phyloP scores from a whole-genome alignment of 1,139 yeast species.

The Lodderomyces theae region DNA sequence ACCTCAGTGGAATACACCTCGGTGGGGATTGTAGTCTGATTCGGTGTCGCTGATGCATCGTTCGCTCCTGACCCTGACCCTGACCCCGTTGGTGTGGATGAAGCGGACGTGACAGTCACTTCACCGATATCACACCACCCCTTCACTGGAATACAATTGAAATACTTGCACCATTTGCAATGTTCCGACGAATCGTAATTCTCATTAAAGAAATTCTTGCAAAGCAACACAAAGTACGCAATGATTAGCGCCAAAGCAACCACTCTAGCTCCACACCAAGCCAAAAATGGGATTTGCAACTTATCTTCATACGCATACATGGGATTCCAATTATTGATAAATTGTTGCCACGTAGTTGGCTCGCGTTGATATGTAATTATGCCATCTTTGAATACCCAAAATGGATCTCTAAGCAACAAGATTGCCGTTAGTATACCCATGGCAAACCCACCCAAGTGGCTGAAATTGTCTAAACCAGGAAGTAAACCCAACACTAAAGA shows the following conservation, averaged over 20 bases:
- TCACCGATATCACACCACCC: slow-evolving; percentile 71
- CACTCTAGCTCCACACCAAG: slow-evolving; percentile 52
- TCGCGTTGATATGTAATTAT: slow-evolving; percentile 37
- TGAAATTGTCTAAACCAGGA: slow-evolving; percentile 75
- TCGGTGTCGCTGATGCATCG: no score
- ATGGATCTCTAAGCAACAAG: slow-evolving; percentile 58
- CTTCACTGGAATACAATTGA: slow-evolving; percentile 68
- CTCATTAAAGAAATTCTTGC: slow-evolving; percentile 45
- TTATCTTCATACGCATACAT: slow-evolving; percentile 34
- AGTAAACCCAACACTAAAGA: slow-evolving; percentile 64
- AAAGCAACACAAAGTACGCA: slow-evolving; percentile 50
- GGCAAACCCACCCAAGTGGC: slow-evolving; percentile 76
- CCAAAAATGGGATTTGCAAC: slow-evolving; percentile 31
- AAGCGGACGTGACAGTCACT: slow-evolving; percentile 28
- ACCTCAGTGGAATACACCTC: slow-evolving; percentile 10
- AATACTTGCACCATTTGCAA: slow-evolving; percentile 72
- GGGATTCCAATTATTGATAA: slow-evolving; percentile 45
- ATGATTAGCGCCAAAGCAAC: slow-evolving; percentile 47
- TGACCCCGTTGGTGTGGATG: slow-evolving; percentile 9
- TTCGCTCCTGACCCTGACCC: slow-evolving; percentile 6
- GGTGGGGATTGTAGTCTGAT: slow-evolving; percentile 11
- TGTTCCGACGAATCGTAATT: slow-evolving; percentile 34
- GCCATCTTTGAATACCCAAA: slow-evolving; percentile 44
- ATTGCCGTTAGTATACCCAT: slow-evolving; percentile 57
- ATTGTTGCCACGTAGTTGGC: slow-evolving; percentile 41